phyloP scores from a whole-genome alignment of 1,139 yeast species.

The Lodderomyces theae region DNA sequence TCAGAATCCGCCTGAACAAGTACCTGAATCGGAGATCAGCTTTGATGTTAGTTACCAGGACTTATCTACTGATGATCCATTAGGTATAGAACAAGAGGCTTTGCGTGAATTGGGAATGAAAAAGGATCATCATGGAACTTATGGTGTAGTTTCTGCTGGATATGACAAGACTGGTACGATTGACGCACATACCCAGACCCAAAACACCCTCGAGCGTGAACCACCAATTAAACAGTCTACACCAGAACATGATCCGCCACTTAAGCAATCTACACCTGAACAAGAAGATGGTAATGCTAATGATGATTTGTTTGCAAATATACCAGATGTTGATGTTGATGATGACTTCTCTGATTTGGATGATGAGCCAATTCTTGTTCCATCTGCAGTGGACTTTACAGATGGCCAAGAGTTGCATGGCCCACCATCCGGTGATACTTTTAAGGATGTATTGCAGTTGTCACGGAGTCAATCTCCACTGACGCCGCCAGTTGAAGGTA shows the following conservation, averaged over 20 bases:
- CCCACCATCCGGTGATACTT: neutral
- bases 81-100: conserved; percentile 31
- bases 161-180: neutral
- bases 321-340: conserved; percentile 5
- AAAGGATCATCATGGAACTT: neutral
- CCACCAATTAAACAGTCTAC: neutral
- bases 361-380: conserved; percentile 1
- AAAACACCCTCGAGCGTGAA: neutral
- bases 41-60: conserved; percentile 43
- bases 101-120: conserved; percentile 1
- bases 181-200: neutral
- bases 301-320: conserved; percentile 1
- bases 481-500: neutral
- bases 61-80: conserved; percentile 39
- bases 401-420: neutral
- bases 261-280: conserved; percentile 4
- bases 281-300: neutral
- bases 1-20: neutral
- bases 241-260: conserved; percentile 1
- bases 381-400: neutral
- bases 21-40: conserved; percentile 32
- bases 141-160: neutral
- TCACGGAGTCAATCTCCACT: neutral
- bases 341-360: conserved; percentile 3
- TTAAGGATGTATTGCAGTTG: neutral